phyloP scores from a whole-genome alignment of 2,329 filamentous ascomycete genomes.

The Xylariaceae sp. region DNA sequence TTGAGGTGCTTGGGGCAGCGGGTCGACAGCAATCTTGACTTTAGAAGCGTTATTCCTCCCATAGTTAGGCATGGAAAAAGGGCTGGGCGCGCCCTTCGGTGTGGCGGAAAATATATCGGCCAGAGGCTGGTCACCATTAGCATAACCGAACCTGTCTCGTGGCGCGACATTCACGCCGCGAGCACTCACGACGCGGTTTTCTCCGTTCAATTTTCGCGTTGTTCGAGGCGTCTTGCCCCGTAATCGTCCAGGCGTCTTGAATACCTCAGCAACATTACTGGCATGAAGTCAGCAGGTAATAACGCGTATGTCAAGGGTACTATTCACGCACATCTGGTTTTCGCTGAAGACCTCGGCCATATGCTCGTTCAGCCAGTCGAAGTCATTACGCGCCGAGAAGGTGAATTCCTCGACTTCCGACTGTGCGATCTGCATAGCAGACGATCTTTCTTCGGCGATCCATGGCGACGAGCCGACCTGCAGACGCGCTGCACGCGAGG shows the following conservation, averaged over 20 bases:
- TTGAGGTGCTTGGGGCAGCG: slow-evolving; percentile 27
- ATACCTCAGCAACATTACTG: slow-evolving; percentile 90
- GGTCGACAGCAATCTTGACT: slow-evolving; percentile 56
- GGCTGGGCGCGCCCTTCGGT: slow-evolving; percentile 49
- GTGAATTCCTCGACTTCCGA: slow-evolving; percentile 90
- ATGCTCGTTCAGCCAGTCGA: slow-evolving; percentile 98
- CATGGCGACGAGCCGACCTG: slow-evolving; percentile 79
- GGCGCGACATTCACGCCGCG: slow-evolving; percentile 1
- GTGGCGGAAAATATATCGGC: slow-evolving; percentile 56
- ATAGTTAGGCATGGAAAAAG: slow-evolving; percentile 45
- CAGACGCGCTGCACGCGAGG: slow-evolving; percentile 43
- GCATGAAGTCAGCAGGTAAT: slow-evolving; percentile 22
- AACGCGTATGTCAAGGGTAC: not conserved
- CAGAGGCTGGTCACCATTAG: slow-evolving; percentile 43
- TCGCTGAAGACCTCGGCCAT: slow-evolving; percentile 91
- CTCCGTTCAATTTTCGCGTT: slow-evolving; percentile 55
- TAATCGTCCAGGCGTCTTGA: slow-evolving; percentile 86
- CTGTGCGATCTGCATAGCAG: slow-evolving; percentile 69
- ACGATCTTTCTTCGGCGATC: slow-evolving; percentile 79
- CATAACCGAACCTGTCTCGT: slow-evolving; percentile 3
- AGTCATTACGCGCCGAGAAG: slow-evolving; percentile 86
- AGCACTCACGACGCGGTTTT: slow-evolving; percentile 59
- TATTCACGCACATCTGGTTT: slow-evolving; percentile 70
- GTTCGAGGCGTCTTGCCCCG: slow-evolving; percentile 78
- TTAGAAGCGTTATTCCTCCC: slow-evolving; percentile 51